Evolutionary conservation across 768 basidiomycete genomes (phyloP).

Genomic region (Tulasnella sp.): DNA sequence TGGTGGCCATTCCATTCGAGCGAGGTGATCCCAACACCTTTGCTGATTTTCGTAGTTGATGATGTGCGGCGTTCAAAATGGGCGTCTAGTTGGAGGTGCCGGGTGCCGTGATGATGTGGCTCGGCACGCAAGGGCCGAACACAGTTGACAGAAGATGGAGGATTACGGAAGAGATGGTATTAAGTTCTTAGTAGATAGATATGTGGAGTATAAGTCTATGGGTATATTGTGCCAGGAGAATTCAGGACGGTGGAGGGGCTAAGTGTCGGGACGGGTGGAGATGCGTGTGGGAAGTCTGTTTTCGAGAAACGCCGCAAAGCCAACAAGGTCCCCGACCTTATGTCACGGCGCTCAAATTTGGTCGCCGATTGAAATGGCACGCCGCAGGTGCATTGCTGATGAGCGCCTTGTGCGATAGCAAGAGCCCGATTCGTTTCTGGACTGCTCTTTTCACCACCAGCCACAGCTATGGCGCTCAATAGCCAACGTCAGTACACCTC

Average conservation of each 20-base stretch:
- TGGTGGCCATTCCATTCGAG: constrained; percentile 9
- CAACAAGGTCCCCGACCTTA: background rate
- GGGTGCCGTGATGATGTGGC: constrained; percentile 5
- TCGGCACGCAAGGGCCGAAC: background rate
- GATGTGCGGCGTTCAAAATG: background rate
- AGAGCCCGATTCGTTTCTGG: too few relatives aligned
- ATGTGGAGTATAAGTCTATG: background rate
- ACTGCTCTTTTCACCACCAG: too few relatives aligned
- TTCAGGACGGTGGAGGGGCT: background rate
- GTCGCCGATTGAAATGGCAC: too few relatives aligned
- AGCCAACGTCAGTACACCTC: too few relatives aligned
- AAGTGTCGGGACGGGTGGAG: background rate
- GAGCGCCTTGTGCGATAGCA: too few relatives aligned
- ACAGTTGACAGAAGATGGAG: background rate
- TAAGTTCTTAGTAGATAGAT: background rate
- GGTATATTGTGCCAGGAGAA: background rate
- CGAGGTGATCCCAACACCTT: background rate
- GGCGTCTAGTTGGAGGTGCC: constrained; percentile 7
- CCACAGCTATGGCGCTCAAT: too few relatives aligned
- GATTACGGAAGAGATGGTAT: background rate
- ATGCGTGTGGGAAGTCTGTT: background rate
- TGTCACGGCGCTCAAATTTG: too few relatives aligned
- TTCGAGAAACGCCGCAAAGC: background rate
- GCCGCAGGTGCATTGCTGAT: too few relatives aligned
- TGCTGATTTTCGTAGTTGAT: background rate